Evolutionary conservation across 1,139 yeast species (phyloP).

Genomic region (Protomyces pachydermus): DNA sequence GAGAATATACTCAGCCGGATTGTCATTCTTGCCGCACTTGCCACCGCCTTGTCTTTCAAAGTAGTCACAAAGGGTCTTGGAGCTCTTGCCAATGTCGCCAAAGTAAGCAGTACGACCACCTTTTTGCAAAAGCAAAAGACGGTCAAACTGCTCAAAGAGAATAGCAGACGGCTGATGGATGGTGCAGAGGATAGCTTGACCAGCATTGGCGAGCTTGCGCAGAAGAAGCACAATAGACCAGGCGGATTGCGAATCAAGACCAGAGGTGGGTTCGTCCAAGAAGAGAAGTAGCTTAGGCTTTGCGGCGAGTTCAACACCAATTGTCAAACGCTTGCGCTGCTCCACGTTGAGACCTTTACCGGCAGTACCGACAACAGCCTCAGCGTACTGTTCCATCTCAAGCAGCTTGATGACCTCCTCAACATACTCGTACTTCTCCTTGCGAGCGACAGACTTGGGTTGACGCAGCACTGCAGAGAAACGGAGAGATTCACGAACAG

Average conservation of each 20-base stretch:
- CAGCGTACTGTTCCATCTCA: conserved; percentile 69
- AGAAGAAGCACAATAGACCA: conserved; percentile 76
- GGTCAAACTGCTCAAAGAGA: conserved; percentile 68
- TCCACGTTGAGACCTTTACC: conserved; percentile 79
- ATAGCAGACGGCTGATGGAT: conserved; percentile 81
- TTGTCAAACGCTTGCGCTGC: conserved; percentile 76
- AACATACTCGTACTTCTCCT: conserved; percentile 65
- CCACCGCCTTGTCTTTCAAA: conserved; percentile 68
- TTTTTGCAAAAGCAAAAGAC: conserved; percentile 60
- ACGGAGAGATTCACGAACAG: conserved; percentile 71
- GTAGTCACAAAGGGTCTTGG: conserved; percentile 56
- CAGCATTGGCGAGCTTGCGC: conserved; percentile 67
- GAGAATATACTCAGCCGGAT: conserved; percentile 81
- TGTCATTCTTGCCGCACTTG: conserved; percentile 58
- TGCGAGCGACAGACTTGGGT: conserved; percentile 49
- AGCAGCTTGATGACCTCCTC: conserved; percentile 63
- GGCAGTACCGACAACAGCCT: conserved; percentile 76
- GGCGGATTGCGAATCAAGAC: conserved; percentile 86
- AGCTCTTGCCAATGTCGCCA: conserved; percentile 69
- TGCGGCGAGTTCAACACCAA: conserved; percentile 84
- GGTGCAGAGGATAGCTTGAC: conserved; percentile 78
- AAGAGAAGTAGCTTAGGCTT: conserved; percentile 74
- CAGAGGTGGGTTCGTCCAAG: conserved; percentile 90
- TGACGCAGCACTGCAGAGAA: conserved; percentile 74
- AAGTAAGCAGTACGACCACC: conserved; percentile 80